Conservation (phyloP, 139 green algal species). For the Gonium pectorale region DNA sequence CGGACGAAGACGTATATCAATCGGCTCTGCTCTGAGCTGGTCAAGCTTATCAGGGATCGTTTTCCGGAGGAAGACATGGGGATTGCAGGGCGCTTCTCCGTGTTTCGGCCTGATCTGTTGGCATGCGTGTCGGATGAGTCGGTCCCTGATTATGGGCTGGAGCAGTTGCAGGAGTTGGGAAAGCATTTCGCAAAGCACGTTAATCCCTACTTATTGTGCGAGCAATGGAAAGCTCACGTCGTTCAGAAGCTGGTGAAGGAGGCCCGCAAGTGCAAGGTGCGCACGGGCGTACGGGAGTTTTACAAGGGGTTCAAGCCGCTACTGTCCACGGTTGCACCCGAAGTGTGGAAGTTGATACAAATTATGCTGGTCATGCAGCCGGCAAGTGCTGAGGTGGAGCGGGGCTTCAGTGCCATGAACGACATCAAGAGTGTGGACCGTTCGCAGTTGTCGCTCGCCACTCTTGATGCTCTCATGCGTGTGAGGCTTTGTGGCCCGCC, state of each 20-base stretch:
- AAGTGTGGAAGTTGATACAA: background rate
- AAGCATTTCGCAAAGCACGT: background rate
- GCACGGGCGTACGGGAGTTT: background rate
- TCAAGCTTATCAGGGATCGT: background rate
- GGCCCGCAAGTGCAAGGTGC: background rate
- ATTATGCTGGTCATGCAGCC: background rate
- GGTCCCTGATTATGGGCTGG: background rate
- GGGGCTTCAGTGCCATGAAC: background rate
- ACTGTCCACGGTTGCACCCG: background rate
- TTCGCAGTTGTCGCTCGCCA: background rate
- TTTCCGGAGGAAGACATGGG: background rate
- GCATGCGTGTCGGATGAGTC: background rate
- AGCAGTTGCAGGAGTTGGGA: background rate
- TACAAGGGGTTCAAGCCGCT: background rate
- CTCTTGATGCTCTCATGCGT: background rate
- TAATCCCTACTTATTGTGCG: background rate
- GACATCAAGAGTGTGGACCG: background rate
- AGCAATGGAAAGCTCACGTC: background rate
- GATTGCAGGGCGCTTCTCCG: background rate
- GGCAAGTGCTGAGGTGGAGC: background rate
- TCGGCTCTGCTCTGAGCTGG: background rate
- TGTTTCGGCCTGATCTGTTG: background rate
- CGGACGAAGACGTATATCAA: background rate
- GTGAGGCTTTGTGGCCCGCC: background rate
- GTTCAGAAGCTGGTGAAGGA: background rate